phyloP scores from a whole-genome alignment of 139 green algal genomes.

The Trebouxia sp. region DNA sequence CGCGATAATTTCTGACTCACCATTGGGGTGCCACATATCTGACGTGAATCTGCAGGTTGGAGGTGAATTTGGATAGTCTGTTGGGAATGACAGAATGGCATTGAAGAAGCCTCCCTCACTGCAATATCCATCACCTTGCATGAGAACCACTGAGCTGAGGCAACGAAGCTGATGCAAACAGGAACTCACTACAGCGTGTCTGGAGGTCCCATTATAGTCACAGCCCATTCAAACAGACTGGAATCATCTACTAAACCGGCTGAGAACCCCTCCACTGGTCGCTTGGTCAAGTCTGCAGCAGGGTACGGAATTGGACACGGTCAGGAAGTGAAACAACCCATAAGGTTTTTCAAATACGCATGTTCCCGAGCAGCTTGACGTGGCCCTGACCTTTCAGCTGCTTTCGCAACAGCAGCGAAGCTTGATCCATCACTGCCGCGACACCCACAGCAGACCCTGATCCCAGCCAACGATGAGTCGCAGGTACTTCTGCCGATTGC shows the following conservation, averaged over 20 bases:
- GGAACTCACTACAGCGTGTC: slow-evolving; percentile 94
- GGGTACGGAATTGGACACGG: too few species aligned
- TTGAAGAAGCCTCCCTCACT: slow-evolving; percentile 99
- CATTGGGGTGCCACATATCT: slow-evolving; percentile 99
- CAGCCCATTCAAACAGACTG: slow-evolving; percentile 98
- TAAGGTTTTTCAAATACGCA: too few species aligned
- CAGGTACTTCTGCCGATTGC: neutral
- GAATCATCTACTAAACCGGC: slow-evolving; percentile 94
- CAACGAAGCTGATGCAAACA: neutral
- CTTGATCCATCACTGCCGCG: slow-evolving; percentile 75
- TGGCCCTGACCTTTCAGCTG: slow-evolving; percentile 85
- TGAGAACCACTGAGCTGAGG: neutral
- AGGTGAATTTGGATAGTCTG: slow-evolving; percentile 97
- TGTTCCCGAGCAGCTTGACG: neutral
- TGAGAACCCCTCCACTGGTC: slow-evolving; percentile 98
- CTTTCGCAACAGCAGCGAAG: slow-evolving; percentile 84
- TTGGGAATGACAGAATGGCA: slow-evolving; percentile 91
- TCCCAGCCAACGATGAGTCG: neutral
- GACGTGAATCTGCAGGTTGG: slow-evolving; percentile 94
- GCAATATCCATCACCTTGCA: neutral
- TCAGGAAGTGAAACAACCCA: neutral
- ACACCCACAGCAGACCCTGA: neutral
- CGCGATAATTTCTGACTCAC: slow-evolving; percentile 42
- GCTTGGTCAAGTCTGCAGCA: slow-evolving; percentile 90
- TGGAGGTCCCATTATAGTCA: slow-evolving; percentile 97